phyloP scores from a whole-genome alignment of 352 stramenopile genomes.

The Plasmopara halstedii region DNA sequence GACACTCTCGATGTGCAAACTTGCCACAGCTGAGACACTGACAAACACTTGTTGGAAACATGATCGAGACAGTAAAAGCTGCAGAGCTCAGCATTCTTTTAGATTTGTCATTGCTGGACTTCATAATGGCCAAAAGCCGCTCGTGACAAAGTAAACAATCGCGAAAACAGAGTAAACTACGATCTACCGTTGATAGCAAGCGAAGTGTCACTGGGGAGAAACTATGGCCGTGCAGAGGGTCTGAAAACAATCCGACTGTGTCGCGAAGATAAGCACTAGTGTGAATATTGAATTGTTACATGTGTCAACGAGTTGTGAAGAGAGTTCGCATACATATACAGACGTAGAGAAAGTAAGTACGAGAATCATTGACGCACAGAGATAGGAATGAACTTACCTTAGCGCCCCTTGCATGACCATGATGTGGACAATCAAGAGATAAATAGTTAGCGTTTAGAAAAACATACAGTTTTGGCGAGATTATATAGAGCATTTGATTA shows the following conservation, averaged over 20 bases:
- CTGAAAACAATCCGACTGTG: conserved; percentile 26
- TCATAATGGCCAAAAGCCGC: conserved; percentile 32
- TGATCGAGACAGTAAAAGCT: neutral
- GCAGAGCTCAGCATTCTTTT: neutral
- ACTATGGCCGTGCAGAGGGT: conserved; percentile 55
- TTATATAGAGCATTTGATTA: too few species aligned
- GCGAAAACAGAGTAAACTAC: conserved; percentile 53
- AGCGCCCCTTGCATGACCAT: conserved; percentile 27
- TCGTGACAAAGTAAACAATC: conserved; percentile 49
- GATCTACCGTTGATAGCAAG: conserved; percentile 37
- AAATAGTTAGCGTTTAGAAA: too few species aligned
- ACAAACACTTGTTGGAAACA: conserved; percentile 19
- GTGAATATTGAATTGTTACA: too few species aligned
- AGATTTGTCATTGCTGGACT: conserved; percentile 2
- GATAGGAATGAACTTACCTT: conserved; percentile 16
- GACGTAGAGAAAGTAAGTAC: neutral
- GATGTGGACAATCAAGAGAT: neutral
- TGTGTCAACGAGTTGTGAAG: too few species aligned
- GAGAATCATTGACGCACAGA: neutral
- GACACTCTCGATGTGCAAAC: conserved; percentile 47
- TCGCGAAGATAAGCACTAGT: conserved; percentile 42
- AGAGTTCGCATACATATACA: neutral
- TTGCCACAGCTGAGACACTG: conserved; percentile 51
- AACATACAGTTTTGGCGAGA: too few species aligned
- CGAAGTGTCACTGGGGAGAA: conserved; percentile 29